A percentile compares a stretch with the other conserved stretches of the same genome.
These are phyloP conservation scores for Russula sp. DNA, from an alignment of 768 basidiomycete genomes.

Conservation along the genomic window DNA sequence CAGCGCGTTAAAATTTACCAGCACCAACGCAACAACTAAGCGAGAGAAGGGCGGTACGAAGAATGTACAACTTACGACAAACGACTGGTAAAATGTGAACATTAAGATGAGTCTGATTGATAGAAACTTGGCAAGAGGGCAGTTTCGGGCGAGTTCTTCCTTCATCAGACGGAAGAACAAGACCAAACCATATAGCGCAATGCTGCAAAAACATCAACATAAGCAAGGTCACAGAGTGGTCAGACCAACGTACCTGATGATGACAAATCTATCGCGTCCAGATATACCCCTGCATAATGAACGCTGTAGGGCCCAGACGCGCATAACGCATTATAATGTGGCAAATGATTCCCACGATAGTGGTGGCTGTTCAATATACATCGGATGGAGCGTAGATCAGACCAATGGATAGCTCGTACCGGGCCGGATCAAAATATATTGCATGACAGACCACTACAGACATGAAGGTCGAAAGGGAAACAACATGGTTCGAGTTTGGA, in stretches of 20 bases:
- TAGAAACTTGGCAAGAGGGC: conserved; percentile 83
- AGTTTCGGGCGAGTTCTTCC: conserved; percentile 70
- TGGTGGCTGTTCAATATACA: conserved; percentile 42
- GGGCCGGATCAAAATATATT: conserved; percentile 79
- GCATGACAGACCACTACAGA: conserved; percentile 77
- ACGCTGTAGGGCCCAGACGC: conserved; percentile 56
- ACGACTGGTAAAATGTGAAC: conserved; percentile 86
- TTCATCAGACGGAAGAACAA: conserved; percentile 82
- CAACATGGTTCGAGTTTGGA: neutral
- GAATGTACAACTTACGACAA: conserved; percentile 47
- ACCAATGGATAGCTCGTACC: conserved; percentile 33
- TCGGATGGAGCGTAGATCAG: conserved; percentile 13
- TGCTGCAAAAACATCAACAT: conserved; percentile 38
- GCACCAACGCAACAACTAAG: neutral
- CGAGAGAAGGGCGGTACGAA: neutral
- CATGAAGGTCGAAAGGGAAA: conserved; percentile 13
- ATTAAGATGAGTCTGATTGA: too few species aligned
- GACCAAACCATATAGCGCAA: conserved; percentile 84
- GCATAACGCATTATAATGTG: conserved; percentile 64
- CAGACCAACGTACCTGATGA: conserved; percentile 60
- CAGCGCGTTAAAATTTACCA: conserved; percentile 57
- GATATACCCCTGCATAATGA: conserved; percentile 64
- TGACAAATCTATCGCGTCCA: conserved; percentile 75
- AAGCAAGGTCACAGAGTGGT: neutral
- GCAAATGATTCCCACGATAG: conserved; percentile 78